phyloP scores from a whole-genome alignment of 2,329 filamentous ascomycete species.

The Fusarium clavum region DNA sequence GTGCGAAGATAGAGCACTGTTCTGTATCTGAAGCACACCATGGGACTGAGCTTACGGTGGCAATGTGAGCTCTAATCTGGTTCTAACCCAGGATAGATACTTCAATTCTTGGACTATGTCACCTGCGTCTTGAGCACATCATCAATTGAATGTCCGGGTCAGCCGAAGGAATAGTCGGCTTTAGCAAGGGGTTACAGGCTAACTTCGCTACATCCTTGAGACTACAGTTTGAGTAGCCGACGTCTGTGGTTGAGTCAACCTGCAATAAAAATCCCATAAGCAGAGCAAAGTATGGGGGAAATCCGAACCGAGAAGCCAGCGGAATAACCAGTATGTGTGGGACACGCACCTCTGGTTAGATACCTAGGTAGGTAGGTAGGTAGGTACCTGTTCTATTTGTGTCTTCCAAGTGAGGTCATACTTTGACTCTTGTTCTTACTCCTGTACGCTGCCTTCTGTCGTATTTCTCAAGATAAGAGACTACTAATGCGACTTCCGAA shows the following conservation, averaged over 20 bases:
- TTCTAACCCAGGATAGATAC: background rate
- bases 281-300: slow-evolving; percentile 18
- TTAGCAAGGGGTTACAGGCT: background rate
- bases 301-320: slow-evolving; percentile 29
- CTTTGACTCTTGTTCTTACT: background rate
- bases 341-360: slow-evolving; percentile 5
- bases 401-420: background rate
- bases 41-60: background rate
- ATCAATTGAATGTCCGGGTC: slow-evolving; percentile 5
- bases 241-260: background rate
- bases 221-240: background rate
- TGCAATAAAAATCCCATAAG: slow-evolving; percentile 38
- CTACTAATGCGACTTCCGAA: slow-evolving; percentile 11
- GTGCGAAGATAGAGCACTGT: slow-evolving; percentile 10
- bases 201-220: background rate
- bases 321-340: slow-evolving; percentile 24
- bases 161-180: slow-evolving; percentile 28
- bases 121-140: background rate
- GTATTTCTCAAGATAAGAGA: background rate
- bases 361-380: background rate
- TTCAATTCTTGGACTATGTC: background rate
- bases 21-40: slow-evolving; percentile 5
- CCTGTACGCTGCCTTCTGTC: slow-evolving; percentile 1
- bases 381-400: slow-evolving; percentile 2
- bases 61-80: background rate